Evolutionary conservation across 208 protist genomes (phyloP), one percentile per base, ranked within the genome.

Genomic region (Leishmania martiniquensis): DNA sequence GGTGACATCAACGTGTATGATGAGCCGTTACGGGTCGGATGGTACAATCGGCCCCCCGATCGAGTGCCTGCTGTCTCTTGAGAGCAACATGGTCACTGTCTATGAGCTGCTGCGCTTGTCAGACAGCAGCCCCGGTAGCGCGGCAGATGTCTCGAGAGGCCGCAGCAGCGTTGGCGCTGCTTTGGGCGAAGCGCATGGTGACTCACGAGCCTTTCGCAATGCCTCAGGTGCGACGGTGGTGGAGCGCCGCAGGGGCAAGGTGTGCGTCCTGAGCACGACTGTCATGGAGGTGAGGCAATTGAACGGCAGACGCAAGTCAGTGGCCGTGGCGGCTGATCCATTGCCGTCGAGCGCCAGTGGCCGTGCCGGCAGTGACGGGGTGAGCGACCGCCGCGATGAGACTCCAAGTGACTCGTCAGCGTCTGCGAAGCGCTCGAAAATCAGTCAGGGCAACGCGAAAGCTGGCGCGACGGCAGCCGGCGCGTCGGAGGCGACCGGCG

Each of bases 271-370:
- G 49, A 51, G 76, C 72, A 84, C 80, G 17, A 87, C 75, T 52
- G 80, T 82, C 37, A 83, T 81, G 75, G 83, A 87, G 72, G 57
- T 87, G 34, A 72, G 68, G 17, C 77, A 87, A 66, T 87, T 87
- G 34, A 83, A 84, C 76, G 76, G 66, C 52, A 47, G 57, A 10
- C 80, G 75, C 10, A 83, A 73, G 42, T 55, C 65, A 42, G n/a
- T 59, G 0, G 62, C 71, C 3, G 55, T 47, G 7, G 17, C 34
- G 51, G 45, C 51, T 2, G 55, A 37, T 7, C 51, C 32, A 32
- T 22, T 34, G n/a, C 25, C n/a, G 1, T 9, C 45, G 29, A 15
- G 32, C 22, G 17, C 20, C 29, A 22, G 37, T 20, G 32, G 42
- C 39, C 52, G 57, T 29, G 59, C 39, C n/a, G 5, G n/a, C 39